Evolutionary conservation across 768 basidiomycete genomes (phyloP).

Genomic region (Mycena albidolilacea): DNA sequence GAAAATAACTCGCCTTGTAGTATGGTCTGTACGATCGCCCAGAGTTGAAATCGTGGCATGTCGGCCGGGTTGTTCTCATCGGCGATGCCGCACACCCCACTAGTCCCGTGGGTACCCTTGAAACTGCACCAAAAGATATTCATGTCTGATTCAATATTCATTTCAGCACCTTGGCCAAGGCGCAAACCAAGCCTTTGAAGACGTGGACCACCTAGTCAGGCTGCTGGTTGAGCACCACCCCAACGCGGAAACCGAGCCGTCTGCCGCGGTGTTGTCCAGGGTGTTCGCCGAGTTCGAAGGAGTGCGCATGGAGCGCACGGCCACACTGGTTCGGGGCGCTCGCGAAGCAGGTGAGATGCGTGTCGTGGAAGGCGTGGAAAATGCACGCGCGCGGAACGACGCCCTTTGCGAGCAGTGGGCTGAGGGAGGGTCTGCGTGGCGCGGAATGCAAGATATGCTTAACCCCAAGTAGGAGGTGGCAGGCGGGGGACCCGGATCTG

Average conservation of each 20-base stretch:
- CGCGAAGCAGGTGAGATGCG: slow-evolving; percentile 52
- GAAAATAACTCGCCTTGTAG: slow-evolving; percentile 38
- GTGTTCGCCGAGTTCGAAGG: slow-evolving; percentile 54
- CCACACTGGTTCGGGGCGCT: slow-evolving; percentile 53
- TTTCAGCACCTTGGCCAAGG: slow-evolving; percentile 62
- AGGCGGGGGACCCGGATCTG: too few species aligned
- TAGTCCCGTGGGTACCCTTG: slow-evolving; percentile 52
- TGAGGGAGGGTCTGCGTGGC: slow-evolving; percentile 7
- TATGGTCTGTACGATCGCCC: slow-evolving; percentile 62
- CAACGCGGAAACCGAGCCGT: slow-evolving; percentile 37
- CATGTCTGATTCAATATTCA: not conserved
- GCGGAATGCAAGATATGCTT: not conserved
- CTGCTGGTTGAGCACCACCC: slow-evolving; percentile 50
- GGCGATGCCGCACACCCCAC: slow-evolving; percentile 65
- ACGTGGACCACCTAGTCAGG: slow-evolving; percentile 53
- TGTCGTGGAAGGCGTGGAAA: slow-evolving; percentile 50
- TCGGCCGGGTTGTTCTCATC: slow-evolving; percentile 57
- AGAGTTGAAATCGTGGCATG: slow-evolving; percentile 57
- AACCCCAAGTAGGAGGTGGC: not conserved
- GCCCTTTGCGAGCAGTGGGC: slow-evolving; percentile 30
- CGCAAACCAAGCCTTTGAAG: slow-evolving; percentile 62
- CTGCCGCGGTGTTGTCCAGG: slow-evolving; percentile 45
- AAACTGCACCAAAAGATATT: not conserved
- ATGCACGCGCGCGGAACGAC: slow-evolving; percentile 49
- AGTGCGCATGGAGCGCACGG: slow-evolving; percentile 53